These are phyloP conservation scores for Jimgerdemannia flammicorona DNA, from an alignment of 192 early-diverging fungal genomes.

Conservation along the genomic window DNA sequence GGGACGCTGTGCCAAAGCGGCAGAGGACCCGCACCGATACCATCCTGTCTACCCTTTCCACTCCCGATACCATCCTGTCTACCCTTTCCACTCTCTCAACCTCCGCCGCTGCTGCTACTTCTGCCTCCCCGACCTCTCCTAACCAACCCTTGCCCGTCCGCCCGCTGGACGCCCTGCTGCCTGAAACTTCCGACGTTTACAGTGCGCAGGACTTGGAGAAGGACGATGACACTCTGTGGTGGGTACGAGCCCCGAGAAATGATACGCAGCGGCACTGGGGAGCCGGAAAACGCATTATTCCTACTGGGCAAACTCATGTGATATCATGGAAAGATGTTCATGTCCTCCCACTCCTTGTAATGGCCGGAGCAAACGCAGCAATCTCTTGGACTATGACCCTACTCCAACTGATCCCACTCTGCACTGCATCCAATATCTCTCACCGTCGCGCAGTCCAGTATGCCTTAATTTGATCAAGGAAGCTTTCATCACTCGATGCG, in stretches of 20 bases:
- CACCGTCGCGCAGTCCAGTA: conserved; percentile 49
- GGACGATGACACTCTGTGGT: background rate
- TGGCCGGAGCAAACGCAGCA: too few relatives aligned
- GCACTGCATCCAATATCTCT: too few relatives aligned
- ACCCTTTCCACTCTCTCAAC: background rate
- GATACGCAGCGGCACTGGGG: background rate
- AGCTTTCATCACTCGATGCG: conserved; percentile 74
- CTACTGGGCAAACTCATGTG: too few relatives aligned
- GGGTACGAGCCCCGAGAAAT: background rate
- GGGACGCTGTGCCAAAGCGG: background rate
- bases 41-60: background rate
- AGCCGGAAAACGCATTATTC: background rate
- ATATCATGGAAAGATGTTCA: too few relatives aligned
- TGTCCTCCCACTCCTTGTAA: too few relatives aligned
- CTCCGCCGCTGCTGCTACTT: background rate
- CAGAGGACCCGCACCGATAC: background rate
- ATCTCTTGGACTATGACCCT: background rate
- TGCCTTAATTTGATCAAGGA: conserved; percentile 62
- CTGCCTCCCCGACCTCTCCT: background rate
- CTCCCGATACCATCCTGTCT: background rate
- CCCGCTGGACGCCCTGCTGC: background rate
- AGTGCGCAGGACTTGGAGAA: background rate
- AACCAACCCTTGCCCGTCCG: background rate
- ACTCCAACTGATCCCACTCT: too few relatives aligned
- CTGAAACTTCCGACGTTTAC: background rate